A percentile compares a stretch with the other conserved stretches of the same genome.
Conservation (phyloP, 164 flowering plant genomes). For the Taxillus chinensis region DNA sequence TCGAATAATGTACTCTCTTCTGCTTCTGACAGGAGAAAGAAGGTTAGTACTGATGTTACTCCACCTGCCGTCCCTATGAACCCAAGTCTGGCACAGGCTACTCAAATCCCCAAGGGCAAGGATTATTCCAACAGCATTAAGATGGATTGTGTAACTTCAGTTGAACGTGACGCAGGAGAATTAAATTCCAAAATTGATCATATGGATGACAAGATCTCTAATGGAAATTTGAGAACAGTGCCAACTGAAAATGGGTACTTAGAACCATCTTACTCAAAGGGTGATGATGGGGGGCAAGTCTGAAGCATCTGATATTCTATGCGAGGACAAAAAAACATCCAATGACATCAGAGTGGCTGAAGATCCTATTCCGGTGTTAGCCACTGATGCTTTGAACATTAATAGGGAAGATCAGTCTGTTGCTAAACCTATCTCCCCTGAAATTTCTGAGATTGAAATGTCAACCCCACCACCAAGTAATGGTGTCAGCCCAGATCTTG, state of each 20-base stretch:
- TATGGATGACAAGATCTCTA: constrained; percentile 14
- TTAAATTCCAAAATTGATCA: constrained; percentile 7
- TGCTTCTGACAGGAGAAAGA: constrained; percentile 12
- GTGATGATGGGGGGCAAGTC: constrained; percentile 10
- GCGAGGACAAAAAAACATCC: constrained; percentile 13
- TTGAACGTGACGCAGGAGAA: constrained; percentile 20
- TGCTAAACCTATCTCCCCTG: constrained; percentile 15
- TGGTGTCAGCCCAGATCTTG: constrained; percentile 32
- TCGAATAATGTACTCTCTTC: constrained; percentile 7
- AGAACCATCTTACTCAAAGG: constrained; percentile 10
- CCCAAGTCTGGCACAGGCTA: constrained; percentile 6
- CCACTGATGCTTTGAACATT: constrained; percentile 10
- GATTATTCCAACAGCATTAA: constrained; percentile 27
- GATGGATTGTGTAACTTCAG: constrained; percentile 19
- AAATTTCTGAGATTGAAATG: constrained; percentile 37
- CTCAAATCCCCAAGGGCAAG: constrained; percentile 7
- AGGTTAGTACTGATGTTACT: constrained; percentile 6
- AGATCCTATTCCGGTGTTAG: constrained; percentile 15
- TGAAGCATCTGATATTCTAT: constrained; percentile 8
- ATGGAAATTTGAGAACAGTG: constrained; percentile 2
- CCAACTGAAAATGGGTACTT: constrained; percentile 7
- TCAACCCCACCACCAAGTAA: constrained; percentile 40
- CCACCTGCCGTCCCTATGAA: constrained; percentile 9
- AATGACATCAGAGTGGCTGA: constrained; percentile 6
- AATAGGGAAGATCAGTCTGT: constrained; percentile 15